phyloP scores from a whole-genome alignment of 2,329 filamentous ascomycete genomes.

The Didymellaceae sp. region DNA sequence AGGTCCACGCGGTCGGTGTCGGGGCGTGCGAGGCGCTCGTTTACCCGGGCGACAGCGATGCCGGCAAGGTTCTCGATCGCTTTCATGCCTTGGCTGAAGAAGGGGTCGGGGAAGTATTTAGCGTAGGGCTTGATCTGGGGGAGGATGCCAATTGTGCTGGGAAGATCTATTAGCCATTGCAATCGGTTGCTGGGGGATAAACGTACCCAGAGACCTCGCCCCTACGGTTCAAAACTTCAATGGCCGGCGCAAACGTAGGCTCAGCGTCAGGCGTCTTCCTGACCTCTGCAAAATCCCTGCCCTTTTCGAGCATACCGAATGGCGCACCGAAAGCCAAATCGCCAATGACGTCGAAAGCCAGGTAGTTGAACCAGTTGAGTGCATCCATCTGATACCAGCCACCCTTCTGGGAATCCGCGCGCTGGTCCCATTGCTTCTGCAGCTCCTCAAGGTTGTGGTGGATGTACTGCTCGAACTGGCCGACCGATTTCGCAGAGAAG shows the following conservation, averaged over 20 bases:
- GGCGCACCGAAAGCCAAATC: conserved; percentile 76
- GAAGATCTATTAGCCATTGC: no score
- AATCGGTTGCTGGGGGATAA: neutral
- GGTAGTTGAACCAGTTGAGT: conserved; percentile 80
- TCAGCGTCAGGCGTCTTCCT: conserved; percentile 65
- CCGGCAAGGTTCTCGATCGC: conserved; percentile 83
- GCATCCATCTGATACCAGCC: conserved; percentile 72
- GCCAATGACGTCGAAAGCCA: conserved; percentile 61
- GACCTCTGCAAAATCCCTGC: conserved; percentile 78
- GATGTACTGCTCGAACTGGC: conserved; percentile 89
- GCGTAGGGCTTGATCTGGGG: conserved; percentile 80
- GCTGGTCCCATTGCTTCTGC: conserved; percentile 72
- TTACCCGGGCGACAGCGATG: conserved; percentile 85
- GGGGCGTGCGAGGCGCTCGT: conserved; percentile 67
- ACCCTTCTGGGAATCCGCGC: conserved; percentile 60
- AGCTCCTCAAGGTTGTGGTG: conserved; percentile 78
- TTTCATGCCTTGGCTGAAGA: conserved; percentile 75
- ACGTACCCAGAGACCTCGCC: conserved; percentile 78
- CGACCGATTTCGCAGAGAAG: conserved; percentile 80
- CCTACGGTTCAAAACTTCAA: conserved; percentile 86
- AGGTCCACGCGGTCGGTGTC: conserved; percentile 74
- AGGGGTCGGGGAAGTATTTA: conserved; percentile 79
- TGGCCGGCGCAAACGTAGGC: conserved; percentile 75
- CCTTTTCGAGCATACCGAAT: conserved; percentile 82
- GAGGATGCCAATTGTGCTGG: conserved; percentile 72